A percentile compares a stretch with the other conserved stretches of the same genome.
Conservation (phyloP, 2,329 filamentous ascomycete genomes). For the Pyrenochaeta sp. region DNA sequence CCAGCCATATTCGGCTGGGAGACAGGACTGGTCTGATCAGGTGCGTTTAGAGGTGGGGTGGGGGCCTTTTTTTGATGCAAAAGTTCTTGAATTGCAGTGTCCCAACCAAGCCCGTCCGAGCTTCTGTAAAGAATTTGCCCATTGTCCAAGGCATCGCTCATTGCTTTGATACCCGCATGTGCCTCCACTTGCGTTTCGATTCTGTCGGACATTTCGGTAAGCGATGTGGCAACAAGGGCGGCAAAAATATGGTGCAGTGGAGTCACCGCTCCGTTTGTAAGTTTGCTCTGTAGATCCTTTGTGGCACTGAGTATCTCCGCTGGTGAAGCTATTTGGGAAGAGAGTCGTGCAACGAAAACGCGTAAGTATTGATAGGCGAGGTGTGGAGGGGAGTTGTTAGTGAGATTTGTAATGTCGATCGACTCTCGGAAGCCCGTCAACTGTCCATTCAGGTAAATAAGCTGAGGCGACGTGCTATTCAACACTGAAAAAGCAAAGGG, state of each 20-base stretch:
- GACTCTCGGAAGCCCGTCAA: slow-evolving; percentile 44
- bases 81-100: slow-evolving; percentile 43
- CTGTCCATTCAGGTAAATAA: slow-evolving; percentile 39
- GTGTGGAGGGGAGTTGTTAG: slow-evolving; percentile 39
- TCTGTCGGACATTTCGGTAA: slow-evolving; percentile 45
- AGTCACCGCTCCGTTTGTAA: slow-evolving; percentile 37
- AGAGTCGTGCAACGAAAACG: slow-evolving; percentile 42
- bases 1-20: slow-evolving; percentile 49
- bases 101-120: slow-evolving; percentile 45
- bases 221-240: slow-evolving; percentile 43
- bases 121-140: slow-evolving; percentile 43
- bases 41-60: slow-evolving; percentile 23
- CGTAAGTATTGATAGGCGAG: slow-evolving; percentile 49
- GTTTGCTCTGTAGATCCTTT: slow-evolving; percentile 39
- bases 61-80: slow-evolving; percentile 40
- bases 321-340: slow-evolving; percentile 29
- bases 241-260: slow-evolving; percentile 49
- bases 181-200: slow-evolving; percentile 48
- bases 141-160: slow-evolving; percentile 43
- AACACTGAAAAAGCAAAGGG: slow-evolving; percentile 37
- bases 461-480: slow-evolving; percentile 34
- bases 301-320: slow-evolving; percentile 36
- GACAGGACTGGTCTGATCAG: slow-evolving; percentile 35
- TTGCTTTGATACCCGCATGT: slow-evolving; percentile 46
- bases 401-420: slow-evolving; percentile 39